Conservation (phyloP, 2,329 filamentous ascomycete genomes). For the Apiospora malaysiana region DNA sequence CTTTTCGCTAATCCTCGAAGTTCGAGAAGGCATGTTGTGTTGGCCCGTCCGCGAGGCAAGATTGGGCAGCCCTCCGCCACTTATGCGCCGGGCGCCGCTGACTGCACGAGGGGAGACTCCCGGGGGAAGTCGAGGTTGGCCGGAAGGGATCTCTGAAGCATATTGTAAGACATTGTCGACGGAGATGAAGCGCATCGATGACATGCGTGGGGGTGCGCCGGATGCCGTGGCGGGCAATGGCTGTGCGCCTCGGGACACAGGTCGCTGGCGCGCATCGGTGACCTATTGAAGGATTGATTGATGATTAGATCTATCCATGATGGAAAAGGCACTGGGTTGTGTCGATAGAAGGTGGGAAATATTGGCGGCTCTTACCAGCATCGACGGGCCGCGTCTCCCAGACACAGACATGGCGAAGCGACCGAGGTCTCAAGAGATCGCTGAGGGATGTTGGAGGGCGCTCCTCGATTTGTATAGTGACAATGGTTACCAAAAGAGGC, state of each 20-base stretch:
- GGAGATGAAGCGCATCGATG: slow-evolving; percentile 75
- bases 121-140: slow-evolving; percentile 80
- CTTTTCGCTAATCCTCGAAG: slow-evolving; percentile 95
- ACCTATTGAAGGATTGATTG: slow-evolving; percentile 20
- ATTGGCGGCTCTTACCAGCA: slow-evolving; percentile 24
- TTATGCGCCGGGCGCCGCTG: slow-evolving; percentile 51
- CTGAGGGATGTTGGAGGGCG: neutral
- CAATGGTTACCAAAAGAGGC: neutral
- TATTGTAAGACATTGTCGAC: slow-evolving; percentile 96
- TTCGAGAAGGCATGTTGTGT: slow-evolving; percentile 77
- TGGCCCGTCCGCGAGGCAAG: slow-evolving; percentile 53
- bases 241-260: slow-evolving; percentile 22
- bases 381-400: slow-evolving; percentile 26
- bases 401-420: slow-evolving; percentile 16
- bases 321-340: neutral
- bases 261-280: slow-evolving; percentile 26
- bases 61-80: slow-evolving; percentile 51
- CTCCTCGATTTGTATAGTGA: neutral
- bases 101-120: slow-evolving; percentile 53
- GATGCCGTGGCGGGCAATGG: slow-evolving; percentile 23
- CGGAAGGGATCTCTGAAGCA: slow-evolving; percentile 92
- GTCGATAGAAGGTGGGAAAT: neutral
- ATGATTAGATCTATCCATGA: neutral
- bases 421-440: neutral
- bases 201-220: slow-evolving; percentile 26